Percentiles rank a stretch among this genome's conserved stretches.
Conservation (phyloP, 306 rosid species). For the Nissolia schottii region DNA sequence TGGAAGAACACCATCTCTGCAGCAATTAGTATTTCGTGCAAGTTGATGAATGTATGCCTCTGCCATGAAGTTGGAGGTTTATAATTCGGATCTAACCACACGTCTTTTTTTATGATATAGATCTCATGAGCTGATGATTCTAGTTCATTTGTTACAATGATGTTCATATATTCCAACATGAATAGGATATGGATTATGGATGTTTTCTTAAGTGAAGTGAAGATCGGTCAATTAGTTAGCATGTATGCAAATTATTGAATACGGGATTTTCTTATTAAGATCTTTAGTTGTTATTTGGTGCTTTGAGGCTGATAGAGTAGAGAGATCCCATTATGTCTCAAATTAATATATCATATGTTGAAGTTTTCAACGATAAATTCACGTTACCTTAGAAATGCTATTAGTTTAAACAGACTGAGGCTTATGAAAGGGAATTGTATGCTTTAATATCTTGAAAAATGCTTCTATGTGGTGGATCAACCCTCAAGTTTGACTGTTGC, state of each 20-base stretch:
- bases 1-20: constrained; percentile 22
- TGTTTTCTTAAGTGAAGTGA: neutral
- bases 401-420: neutral
- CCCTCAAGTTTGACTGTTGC: neutral
- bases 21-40: constrained; percentile 4
- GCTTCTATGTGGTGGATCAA: neutral
- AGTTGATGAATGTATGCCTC: constrained; percentile 17
- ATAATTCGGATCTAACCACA: constrained; percentile 22
- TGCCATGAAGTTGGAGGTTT: constrained; percentile 24
- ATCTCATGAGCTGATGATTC: neutral
- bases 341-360: neutral
- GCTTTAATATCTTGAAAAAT: neutral
- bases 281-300: neutral
- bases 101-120: constrained; percentile 17
- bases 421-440: neutral
- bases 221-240: constrained; percentile 7
- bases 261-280: neutral
- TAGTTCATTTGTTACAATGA: constrained; percentile 11
- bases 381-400: neutral
- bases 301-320: neutral
- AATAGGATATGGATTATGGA: neutral
- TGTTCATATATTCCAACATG: neutral
- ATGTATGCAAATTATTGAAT: neutral
- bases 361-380: neutral
- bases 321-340: neutral